Percentiles rank a stretch among this genome's conserved stretches.
Conservation (phyloP, 179 eudicot genomes). For the Vitellaria paradoxa region DNA sequence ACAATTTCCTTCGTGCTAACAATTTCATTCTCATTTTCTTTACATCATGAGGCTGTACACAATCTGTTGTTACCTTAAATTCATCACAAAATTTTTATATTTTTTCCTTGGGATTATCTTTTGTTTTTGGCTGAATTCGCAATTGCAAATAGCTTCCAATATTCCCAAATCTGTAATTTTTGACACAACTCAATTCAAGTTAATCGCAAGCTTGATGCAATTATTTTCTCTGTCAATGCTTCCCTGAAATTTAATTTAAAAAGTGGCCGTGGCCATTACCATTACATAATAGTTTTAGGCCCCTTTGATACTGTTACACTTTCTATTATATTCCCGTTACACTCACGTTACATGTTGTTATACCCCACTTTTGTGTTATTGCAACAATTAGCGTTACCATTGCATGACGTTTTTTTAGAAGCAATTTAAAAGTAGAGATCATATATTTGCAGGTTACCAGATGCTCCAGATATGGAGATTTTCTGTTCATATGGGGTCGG, state of each 20-base stretch:
- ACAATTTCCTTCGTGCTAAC: neutral
- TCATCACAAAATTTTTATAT: neutral
- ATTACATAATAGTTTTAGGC: too few species aligned
- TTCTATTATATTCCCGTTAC: too few species aligned
- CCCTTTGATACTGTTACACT: too few species aligned
- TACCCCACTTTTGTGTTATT: too few species aligned
- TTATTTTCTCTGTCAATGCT: neutral
- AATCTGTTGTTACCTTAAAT: neutral
- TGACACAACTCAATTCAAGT: neutral
- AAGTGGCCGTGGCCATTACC: too few species aligned
- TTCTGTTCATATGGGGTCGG: constrained; percentile 56
- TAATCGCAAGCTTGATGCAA: neutral
- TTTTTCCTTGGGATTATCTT: neutral
- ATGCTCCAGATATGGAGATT: constrained; percentile 67
- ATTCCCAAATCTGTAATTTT: neutral
- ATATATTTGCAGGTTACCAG: constrained; percentile 39
- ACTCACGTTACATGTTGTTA: too few species aligned
- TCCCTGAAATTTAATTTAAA: neutral
- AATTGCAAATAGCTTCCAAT: neutral
- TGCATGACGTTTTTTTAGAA: too few species aligned
- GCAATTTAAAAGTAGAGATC: too few species aligned
- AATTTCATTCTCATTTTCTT: neutral
- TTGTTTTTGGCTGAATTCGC: neutral
- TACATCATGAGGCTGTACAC: too few species aligned
- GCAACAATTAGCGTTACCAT: too few species aligned